A percentile compares a stretch with the other conserved stretches of the same genome.
Evolutionary conservation across 1,284 basidiomycete species (phyloP).

Genomic region (Agroathelia rolfsii): DNA sequence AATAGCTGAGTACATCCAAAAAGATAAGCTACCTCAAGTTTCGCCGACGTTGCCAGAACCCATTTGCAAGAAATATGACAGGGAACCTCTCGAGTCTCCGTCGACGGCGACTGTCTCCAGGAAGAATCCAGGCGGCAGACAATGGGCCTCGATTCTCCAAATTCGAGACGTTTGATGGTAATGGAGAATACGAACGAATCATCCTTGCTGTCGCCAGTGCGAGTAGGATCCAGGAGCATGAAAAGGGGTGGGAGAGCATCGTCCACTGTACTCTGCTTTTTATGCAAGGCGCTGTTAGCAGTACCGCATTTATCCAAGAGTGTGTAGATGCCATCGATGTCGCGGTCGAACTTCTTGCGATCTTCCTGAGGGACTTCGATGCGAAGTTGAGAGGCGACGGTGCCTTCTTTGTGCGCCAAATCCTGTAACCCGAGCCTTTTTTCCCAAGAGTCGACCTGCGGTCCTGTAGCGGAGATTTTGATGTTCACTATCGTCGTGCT

Average conservation of each 20-base stretch:
- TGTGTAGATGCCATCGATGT: slow-evolving; percentile 72
- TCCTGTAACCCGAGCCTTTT: slow-evolving; percentile 69
- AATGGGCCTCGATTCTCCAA: slow-evolving; percentile 68
- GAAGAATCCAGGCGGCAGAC: slow-evolving; percentile 59
- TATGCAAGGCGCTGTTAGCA: slow-evolving; percentile 81
- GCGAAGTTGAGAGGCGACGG: slow-evolving; percentile 59
- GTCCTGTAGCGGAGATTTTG: slow-evolving; percentile 57
- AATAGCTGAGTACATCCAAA: too few species aligned
- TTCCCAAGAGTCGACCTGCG: slow-evolving; percentile 79
- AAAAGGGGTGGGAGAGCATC: slow-evolving; percentile 60
- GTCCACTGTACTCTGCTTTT: slow-evolving; percentile 34
- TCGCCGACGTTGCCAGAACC: slow-evolving; percentile 35
- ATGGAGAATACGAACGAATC: slow-evolving; percentile 82
- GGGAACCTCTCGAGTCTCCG: slow-evolving; percentile 35
- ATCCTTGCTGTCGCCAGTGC: slow-evolving; percentile 60
- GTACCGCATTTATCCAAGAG: slow-evolving; percentile 85
- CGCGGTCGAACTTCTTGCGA: slow-evolving; percentile 56
- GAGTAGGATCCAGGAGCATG: slow-evolving; percentile 78
- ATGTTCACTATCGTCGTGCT: slow-evolving; percentile 43
- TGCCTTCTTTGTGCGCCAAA: slow-evolving; percentile 55
- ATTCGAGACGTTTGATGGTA: slow-evolving; percentile 69
- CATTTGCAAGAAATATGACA: slow-evolving; percentile 61
- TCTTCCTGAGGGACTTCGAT: slow-evolving; percentile 48
- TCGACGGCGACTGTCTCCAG: slow-evolving; percentile 65
- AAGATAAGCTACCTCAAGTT: slow-evolving; percentile 38